phyloP scores from a whole-genome alignment of 148 eudicot species.

The Cornus kousa region DNA sequence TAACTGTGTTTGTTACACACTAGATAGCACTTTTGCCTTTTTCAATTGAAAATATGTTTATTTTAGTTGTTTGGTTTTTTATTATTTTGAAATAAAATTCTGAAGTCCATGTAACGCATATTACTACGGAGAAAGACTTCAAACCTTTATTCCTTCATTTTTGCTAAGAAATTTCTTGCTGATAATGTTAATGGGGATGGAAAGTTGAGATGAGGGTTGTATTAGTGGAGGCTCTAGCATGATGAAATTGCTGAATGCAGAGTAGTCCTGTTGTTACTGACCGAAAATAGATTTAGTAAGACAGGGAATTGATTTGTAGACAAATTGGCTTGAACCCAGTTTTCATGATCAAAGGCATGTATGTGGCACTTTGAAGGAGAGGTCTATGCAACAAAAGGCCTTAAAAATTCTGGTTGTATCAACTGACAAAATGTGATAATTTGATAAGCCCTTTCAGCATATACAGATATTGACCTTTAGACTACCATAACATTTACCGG shows the following conservation, averaged over 20 bases:
- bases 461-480: background rate
- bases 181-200: background rate
- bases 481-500: background rate
- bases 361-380: background rate
- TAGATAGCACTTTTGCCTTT: background rate
- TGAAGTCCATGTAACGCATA: background rate
- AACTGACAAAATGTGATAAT: too few relatives aligned
- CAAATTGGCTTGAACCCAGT: background rate
- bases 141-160: background rate
- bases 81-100: background rate
- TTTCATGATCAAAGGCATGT: too few relatives aligned
- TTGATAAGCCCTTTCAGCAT: background rate
- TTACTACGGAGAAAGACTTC: background rate
- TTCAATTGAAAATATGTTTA: too few relatives aligned
- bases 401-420: too few relatives aligned
- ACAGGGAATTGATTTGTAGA: background rate
- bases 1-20: background rate
- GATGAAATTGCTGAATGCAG: too few relatives aligned
- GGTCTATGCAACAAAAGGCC: background rate
- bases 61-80: background rate
- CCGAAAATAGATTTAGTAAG: too few relatives aligned
- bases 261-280: too few relatives aligned
- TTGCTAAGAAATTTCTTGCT: background rate
- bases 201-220: too few relatives aligned
- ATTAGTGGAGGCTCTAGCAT: too few relatives aligned